Conservation (phyloP, 2,329 filamentous ascomycete species). For the Penicillium sp. region DNA sequence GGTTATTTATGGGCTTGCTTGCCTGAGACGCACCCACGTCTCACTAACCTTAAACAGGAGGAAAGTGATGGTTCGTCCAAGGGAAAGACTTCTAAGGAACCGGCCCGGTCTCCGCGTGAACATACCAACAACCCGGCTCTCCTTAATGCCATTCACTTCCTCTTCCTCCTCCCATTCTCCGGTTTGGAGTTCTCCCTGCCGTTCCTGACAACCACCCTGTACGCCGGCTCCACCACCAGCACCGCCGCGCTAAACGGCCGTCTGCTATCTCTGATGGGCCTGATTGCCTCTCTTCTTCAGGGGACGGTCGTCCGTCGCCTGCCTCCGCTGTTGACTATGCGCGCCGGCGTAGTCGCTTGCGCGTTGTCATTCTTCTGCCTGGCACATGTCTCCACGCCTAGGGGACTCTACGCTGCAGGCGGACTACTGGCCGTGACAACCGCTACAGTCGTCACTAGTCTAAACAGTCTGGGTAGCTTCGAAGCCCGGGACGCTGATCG, state of each 20-base stretch:
- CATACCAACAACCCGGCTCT: constrained; percentile 78
- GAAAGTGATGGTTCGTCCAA: not conserved
- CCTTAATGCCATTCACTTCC: constrained; percentile 79
- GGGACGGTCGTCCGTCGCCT: constrained; percentile 84
- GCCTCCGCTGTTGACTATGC: constrained; percentile 72
- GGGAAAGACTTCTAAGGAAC: not conserved
- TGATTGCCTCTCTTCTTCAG: constrained; percentile 87
- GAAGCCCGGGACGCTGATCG: constrained; percentile 76
- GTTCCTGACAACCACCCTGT: constrained; percentile 95
- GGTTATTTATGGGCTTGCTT: constrained; percentile 77
- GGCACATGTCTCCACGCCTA: constrained; percentile 60
- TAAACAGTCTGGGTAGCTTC: constrained; percentile 88
- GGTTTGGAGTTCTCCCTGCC: constrained; percentile 97
- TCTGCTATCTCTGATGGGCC: constrained; percentile 82
- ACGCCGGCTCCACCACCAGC: constrained; percentile 58
- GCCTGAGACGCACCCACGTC: constrained; percentile 71
- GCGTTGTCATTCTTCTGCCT: constrained; percentile 76
- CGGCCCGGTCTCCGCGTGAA: not conserved
- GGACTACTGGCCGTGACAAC: constrained; percentile 82
- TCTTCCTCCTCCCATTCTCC: constrained; percentile 93
- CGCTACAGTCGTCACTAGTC: constrained; percentile 86
- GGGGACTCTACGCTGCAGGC: constrained; percentile 72
- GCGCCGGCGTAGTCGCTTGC: constrained; percentile 71
- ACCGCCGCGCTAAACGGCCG: constrained; percentile 71
- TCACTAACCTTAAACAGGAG: constrained; percentile 38